Evolutionary conservation across 345 rosid species (phyloP).

Genomic region (Populus simonii): DNA sequence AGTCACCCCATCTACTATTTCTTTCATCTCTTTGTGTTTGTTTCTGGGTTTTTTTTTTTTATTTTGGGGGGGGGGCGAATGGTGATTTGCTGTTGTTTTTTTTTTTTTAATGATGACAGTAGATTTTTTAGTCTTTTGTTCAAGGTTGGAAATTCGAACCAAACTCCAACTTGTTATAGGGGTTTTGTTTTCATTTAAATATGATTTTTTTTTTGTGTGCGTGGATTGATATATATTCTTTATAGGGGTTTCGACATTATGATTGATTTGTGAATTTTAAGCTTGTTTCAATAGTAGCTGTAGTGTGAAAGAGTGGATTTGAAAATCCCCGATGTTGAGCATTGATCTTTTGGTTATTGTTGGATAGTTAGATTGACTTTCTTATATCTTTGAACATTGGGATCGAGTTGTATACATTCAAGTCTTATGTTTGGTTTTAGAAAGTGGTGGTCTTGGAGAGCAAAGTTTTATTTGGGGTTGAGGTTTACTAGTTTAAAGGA

Average conservation of each 20-base stretch:
- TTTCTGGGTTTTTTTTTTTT: not conserved
- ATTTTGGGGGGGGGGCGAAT: not conserved
- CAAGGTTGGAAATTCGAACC: not conserved
- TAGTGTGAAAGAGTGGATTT: not conserved
- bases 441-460: not conserved
- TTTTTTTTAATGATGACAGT: not conserved
- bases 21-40: not conserved
- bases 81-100: not conserved
- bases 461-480: not conserved
- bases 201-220: not conserved
- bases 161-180: not conserved
- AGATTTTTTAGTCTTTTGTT: not conserved
- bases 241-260: not conserved
- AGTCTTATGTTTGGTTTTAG: not conserved
- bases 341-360: not conserved
- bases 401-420: not conserved
- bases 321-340: not conserved
- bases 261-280: not conserved
- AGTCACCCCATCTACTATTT: not conserved
- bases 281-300: not conserved
- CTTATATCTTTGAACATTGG: not conserved
- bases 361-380: not conserved
- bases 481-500: not conserved
- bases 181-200: not conserved
- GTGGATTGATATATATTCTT: not conserved